These are phyloP conservation scores for Aspergillus udagawae DNA, from an alignment of 2,329 filamentous ascomycete species.

Conservation along the genomic window DNA sequence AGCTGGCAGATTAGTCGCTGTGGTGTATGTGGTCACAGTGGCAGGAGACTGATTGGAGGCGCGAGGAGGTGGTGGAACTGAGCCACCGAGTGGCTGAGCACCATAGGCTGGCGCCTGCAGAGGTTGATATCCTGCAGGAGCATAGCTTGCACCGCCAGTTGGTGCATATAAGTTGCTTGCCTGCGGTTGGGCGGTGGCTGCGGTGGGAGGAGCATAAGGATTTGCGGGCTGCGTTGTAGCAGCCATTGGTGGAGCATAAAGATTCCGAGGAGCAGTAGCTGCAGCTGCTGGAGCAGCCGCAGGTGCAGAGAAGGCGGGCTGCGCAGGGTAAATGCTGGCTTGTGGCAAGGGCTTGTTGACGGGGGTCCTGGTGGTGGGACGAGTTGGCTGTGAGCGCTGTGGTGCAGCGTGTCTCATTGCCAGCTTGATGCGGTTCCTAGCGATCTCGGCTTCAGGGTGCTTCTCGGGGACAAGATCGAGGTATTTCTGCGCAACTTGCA, in stretches of 20 bases:
- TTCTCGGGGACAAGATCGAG: conserved; percentile 77
- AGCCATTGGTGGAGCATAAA: conserved; percentile 47
- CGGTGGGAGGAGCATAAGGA: conserved; percentile 30
- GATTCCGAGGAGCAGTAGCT: conserved; percentile 40
- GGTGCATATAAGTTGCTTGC: conserved; percentile 22
- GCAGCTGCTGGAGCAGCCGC: conserved; percentile 30
- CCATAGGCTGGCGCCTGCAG: conserved; percentile 45
- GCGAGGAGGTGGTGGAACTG: conserved; percentile 59
- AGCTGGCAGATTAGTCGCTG: conserved; percentile 66
- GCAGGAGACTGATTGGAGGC: conserved; percentile 63
- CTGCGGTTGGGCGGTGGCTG: conserved; percentile 9
- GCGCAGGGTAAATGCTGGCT: conserved; percentile 35
- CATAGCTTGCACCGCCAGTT: conserved; percentile 27
- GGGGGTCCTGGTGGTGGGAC: conserved; percentile 39
- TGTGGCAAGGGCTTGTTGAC: conserved; percentile 36
- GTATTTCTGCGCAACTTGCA: conserved; percentile 85
- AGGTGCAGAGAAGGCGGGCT: conserved; percentile 28
- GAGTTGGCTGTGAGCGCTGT: conserved; percentile 38
- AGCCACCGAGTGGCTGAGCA: conserved; percentile 41
- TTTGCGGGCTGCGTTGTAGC: conserved; percentile 25
- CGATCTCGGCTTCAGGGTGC: conserved; percentile 83
- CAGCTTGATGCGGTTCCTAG: conserved; percentile 77
- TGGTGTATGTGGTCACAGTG: conserved; percentile 60
- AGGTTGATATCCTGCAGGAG: conserved; percentile 53
- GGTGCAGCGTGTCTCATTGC: conserved; percentile 65